Evolutionary conservation across 768 basidiomycete genomes (phyloP).

Genomic region (Hypholoma fasciculare): DNA sequence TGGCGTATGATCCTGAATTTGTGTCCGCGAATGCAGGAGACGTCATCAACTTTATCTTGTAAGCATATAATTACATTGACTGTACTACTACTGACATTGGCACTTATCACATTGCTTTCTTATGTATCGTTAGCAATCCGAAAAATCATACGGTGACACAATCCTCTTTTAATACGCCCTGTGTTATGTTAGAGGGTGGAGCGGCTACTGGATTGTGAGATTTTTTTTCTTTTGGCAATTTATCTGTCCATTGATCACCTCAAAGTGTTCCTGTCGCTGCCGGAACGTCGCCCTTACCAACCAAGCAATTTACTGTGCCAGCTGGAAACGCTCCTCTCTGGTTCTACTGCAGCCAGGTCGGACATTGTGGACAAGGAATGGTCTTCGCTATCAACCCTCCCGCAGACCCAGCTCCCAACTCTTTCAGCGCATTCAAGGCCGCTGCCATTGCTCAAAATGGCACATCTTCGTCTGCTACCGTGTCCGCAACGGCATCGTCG

Average conservation of each 20-base stretch:
- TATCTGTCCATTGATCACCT: neutral
- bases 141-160: slow-evolving; percentile 52
- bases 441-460: slow-evolving; percentile 41
- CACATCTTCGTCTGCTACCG: slow-evolving; percentile 18
- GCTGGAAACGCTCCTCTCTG: slow-evolving; percentile 48
- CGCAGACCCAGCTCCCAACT: slow-evolving; percentile 29
- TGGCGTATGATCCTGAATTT: slow-evolving; percentile 33
- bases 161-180: slow-evolving; percentile 42
- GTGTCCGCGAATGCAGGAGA: slow-evolving; percentile 46
- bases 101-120: neutral
- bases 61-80: slow-evolving; percentile 21
- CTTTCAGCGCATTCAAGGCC: slow-evolving; percentile 51
- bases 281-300: slow-evolving; percentile 26
- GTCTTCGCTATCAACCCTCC: slow-evolving; percentile 68
- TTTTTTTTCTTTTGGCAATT: neutral
- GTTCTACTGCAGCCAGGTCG: slow-evolving; percentile 55
- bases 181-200: slow-evolving; percentile 26
- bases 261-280: slow-evolving; percentile 39
- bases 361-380: slow-evolving; percentile 61
- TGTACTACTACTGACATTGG: too few relatives aligned
- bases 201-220: slow-evolving; percentile 37
- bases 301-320: slow-evolving; percentile 37
- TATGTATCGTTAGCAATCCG: slow-evolving; percentile 32
- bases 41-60: slow-evolving; percentile 49
- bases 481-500: slow-evolving; percentile 13